A percentile compares a stretch with the other conserved stretches of the same genome.
phyloP scores from a whole-genome alignment of 371 early-diverging fungal genomes.

The Mucor mucedo region DNA sequence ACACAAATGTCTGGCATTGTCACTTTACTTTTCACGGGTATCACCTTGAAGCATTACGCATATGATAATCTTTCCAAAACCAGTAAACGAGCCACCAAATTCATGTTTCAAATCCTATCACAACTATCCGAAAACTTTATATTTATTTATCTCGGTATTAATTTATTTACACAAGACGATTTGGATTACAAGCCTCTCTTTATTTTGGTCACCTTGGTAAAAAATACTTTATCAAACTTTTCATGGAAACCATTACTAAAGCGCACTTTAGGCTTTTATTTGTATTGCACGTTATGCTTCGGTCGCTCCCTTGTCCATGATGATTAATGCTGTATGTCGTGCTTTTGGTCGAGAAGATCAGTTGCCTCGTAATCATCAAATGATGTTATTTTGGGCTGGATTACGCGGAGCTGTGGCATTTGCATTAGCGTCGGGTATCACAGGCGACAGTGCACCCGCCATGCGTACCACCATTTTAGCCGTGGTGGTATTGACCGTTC shows the following conservation, averaged over 20 bases:
- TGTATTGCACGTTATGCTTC: constrained; percentile 84
- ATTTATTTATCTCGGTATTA: constrained; percentile 93
- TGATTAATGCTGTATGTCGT: constrained; percentile 76
- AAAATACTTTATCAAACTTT: too few relatives aligned
- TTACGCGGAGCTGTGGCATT: constrained; percentile 96
- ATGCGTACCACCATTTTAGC: constrained; percentile 89
- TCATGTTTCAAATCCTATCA: constrained; percentile 87
- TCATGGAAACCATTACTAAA: not conserved
- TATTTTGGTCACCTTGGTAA: constrained; percentile 71
- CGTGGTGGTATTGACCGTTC: constrained; percentile 87
- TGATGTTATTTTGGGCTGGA: constrained; percentile 95
- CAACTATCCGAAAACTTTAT: constrained; percentile 94
- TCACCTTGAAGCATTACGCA: constrained; percentile 90
- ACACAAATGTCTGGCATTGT: constrained; percentile 91
- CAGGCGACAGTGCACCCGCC: constrained; percentile 67
- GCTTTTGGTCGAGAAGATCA: constrained; percentile 60
- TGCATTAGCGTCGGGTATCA: constrained; percentile 86
- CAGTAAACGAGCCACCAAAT: constrained; percentile 81
- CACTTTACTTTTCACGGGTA: constrained; percentile 93
- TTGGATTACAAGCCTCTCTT: constrained; percentile 75
- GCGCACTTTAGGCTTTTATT: constrained; percentile 57
- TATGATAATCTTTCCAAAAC: constrained; percentile 84
- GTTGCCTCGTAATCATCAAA: constrained; percentile 84
- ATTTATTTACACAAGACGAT: constrained; percentile 81
- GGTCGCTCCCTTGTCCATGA: constrained; percentile 78